Evolutionary conservation across 2,329 filamentous ascomycete species (phyloP), one percentile per base, ranked within the genome.

Genomic region (Stromatinia cepivora): DNA sequence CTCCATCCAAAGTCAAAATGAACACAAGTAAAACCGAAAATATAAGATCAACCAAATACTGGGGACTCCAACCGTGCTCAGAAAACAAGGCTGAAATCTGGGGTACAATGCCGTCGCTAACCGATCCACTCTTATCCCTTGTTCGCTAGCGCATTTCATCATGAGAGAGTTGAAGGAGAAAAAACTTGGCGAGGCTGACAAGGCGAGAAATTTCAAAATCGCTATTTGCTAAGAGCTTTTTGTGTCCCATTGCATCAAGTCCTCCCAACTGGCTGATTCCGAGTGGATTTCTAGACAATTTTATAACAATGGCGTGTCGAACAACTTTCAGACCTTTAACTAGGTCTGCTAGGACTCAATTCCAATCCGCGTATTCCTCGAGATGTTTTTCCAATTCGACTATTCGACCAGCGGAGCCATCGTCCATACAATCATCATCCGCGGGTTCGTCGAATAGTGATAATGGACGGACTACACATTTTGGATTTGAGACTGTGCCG

Each of bases 401-500:
- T 57, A 50, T 57, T n/a, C 68, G 66, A 53, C 66, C 67, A 62
- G 65, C 69, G 53, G 71, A 74, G 28, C 67, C 72, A 62, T 50
- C 59, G 5, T 48, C 59, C 4, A 63, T 48, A 61, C 54, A 67
- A 53, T 31, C 63, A 34, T 66, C 67, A 1, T 46, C 61, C 42
- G 34, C 73, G 36, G 70, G 72, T 58, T 59, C 73, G 9, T 72
- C 72, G 20, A 75, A 74, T 64, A 71, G 76, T 59, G 75, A 76
- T 39, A 76, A 52, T 39, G 59, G 22, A 52, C 61, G 71, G 73
- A 78, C 75, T 34, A 79, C 78, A 20, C 78, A 79, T 74, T 79
- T 79, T 69, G 78, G 78, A 34, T 79, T 75, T 54, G 75, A 79
- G 70, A 79, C 76, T 10, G 75, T 79, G n/a, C 68, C 73, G n/a